Conservation (phyloP, 139 green algal species). For the Penium margaritaceum region DNA sequence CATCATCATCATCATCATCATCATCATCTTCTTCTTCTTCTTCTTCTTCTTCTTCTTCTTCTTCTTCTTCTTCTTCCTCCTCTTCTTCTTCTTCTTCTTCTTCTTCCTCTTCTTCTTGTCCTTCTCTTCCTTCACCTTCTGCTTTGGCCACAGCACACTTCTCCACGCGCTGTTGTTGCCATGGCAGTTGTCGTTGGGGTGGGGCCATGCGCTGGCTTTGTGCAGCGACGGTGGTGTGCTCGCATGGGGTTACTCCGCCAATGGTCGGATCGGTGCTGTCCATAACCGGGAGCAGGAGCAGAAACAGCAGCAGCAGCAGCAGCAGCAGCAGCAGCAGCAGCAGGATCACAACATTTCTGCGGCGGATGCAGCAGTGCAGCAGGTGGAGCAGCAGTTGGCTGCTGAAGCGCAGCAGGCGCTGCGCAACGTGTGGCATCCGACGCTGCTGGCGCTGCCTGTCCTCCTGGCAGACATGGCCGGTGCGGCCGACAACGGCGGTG, state of each 20-base stretch:
- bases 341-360: too few relatives aligned
- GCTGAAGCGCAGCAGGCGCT: too few relatives aligned
- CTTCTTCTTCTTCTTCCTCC: background rate
- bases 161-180: background rate
- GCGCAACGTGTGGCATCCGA: too few relatives aligned
- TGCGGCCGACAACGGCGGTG: too few relatives aligned
- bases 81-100: background rate
- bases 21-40: background rate
- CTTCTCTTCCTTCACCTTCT: too few relatives aligned
- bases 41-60: background rate
- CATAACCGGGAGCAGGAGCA: too few relatives aligned
- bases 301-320: too few relatives aligned
- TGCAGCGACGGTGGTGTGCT: slow-evolving; percentile 31
- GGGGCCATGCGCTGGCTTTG: slow-evolving; percentile 31
- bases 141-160: background rate
- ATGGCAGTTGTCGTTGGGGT: slow-evolving; percentile 27
- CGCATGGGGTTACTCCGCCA: slow-evolving; percentile 20
- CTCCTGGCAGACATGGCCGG: too few relatives aligned
- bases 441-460: too few relatives aligned
- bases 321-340: too few relatives aligned
- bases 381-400: too few relatives aligned
- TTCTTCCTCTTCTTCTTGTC: background rate
- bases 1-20: background rate
- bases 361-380: too few relatives aligned
- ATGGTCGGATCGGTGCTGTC: slow-evolving; percentile 26